A percentile compares a stretch with the other conserved stretches of the same genome.
Evolutionary conservation across 164 flowering plant species (phyloP).

Genomic region (Macadamia integrifolia): DNA sequence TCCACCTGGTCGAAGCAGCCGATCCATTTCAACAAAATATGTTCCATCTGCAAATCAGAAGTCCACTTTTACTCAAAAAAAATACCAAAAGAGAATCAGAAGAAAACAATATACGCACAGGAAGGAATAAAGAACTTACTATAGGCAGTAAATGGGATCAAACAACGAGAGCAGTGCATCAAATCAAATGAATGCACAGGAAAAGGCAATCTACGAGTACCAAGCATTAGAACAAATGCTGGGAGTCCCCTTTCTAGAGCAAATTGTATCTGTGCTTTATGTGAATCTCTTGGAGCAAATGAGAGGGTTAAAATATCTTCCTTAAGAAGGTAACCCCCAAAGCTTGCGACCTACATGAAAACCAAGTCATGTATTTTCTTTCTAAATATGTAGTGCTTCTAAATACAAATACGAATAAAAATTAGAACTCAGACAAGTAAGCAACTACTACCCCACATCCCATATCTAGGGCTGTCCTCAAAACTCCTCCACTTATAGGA

Average conservation of each 20-base stretch:
- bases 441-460: slow-evolving; percentile 88
- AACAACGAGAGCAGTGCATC: slow-evolving; percentile 91
- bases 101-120: neutral
- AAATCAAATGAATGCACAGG: slow-evolving; percentile 88
- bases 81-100: neutral
- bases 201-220: slow-evolving; percentile 91
- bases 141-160: slow-evolving; percentile 92
- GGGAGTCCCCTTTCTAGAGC: slow-evolving; percentile 95
- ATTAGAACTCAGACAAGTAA: neutral
- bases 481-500: slow-evolving; percentile 57
- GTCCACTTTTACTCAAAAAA: slow-evolving; percentile 7
- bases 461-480: slow-evolving; percentile 99
- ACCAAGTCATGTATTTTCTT: neutral
- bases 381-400: slow-evolving; percentile 2
- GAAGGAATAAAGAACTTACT: slow-evolving; percentile 49
- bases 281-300: slow-evolving; percentile 99
- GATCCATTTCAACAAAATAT: slow-evolving; percentile 89
- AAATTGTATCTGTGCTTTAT: slow-evolving; percentile 92
- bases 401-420: slow-evolving; percentile 1
- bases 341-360: slow-evolving; percentile 84
- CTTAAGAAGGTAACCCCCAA: slow-evolving; percentile 75
- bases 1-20: slow-evolving; percentile 93
- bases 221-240: slow-evolving; percentile 97
- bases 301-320: slow-evolving; percentile 79
- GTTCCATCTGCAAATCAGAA: slow-evolving; percentile 73